phyloP scores from a whole-genome alignment of 495 filamentous ascomycete genomes.

The Chaetomium tenue region DNA sequence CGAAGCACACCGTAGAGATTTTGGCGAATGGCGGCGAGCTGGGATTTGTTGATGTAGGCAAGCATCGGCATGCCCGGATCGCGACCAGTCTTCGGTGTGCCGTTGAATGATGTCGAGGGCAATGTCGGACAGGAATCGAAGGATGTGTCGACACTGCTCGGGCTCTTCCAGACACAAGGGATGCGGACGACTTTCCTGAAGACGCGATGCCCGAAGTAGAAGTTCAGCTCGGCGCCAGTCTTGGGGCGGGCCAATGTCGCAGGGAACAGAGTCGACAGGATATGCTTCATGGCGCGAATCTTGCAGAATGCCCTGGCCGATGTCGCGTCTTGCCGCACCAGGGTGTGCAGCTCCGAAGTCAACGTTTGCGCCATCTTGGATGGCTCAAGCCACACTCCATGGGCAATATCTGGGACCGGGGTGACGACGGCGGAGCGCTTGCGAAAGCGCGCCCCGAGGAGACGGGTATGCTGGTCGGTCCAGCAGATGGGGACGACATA shows the following conservation, averaged over 20 bases:
- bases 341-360: conserved; percentile 33
- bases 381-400: conserved; percentile 26
- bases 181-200: conserved; percentile 37
- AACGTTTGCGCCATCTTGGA: conserved; percentile 33
- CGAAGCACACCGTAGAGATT: conserved; percentile 36
- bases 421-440: conserved; percentile 34
- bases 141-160: conserved; percentile 26
- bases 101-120: conserved; percentile 24
- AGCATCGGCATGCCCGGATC: conserved; percentile 36
- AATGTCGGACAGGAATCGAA: conserved; percentile 42
- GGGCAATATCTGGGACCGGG: conserved; percentile 33
- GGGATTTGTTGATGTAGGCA: conserved; percentile 42
- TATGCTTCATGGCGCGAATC: conserved; percentile 34
- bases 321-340: conserved; percentile 29
- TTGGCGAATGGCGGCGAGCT: conserved; percentile 36
- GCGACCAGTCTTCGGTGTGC: conserved; percentile 11
- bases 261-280: conserved; percentile 42
- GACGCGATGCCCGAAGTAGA: conserved; percentile 39
- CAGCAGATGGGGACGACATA: conserved; percentile 46
- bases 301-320: conserved; percentile 23
- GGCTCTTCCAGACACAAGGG: conserved; percentile 40
- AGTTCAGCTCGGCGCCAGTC: conserved; percentile 32
- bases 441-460: conserved; percentile 43
- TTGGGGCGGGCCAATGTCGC: conserved; percentile 29
- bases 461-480: conserved; percentile 44